Conservation (phyloP, 352 stramenopile species). For the Phytophthora pistaciae region DNA sequence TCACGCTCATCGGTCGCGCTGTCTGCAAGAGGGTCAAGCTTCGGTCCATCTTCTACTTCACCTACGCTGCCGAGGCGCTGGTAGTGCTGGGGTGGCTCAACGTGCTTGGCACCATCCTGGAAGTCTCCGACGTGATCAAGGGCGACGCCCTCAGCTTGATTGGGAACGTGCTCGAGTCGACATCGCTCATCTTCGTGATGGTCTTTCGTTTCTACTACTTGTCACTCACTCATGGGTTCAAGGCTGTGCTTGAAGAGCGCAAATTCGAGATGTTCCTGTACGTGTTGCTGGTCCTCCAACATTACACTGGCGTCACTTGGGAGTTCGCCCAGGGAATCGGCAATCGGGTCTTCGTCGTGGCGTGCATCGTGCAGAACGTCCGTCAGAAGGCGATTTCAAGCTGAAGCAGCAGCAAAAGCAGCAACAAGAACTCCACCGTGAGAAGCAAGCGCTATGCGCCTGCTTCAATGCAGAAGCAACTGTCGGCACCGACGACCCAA, state of each 20-base stretch:
- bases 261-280: conserved; percentile 30
- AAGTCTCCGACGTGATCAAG: not conserved
- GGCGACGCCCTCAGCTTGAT: conserved; percentile 6
- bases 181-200: conserved; percentile 25
- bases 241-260: conserved; percentile 1
- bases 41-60: conserved; percentile 18
- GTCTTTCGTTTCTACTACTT: conserved; percentile 36
- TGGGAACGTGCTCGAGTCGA: conserved; percentile 21
- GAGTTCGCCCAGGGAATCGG: conserved; percentile 24
- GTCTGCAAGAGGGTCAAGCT: conserved; percentile 31
- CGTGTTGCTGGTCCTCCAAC: conserved; percentile 17
- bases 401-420: conserved; percentile 1
- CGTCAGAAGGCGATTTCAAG: conserved; percentile 15
- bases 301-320: conserved; percentile 24
- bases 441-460: conserved; percentile 2
- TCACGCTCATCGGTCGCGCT: conserved; percentile 36
- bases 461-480: not conserved
- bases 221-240: conserved; percentile 16
- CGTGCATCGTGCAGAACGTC: conserved; percentile 27
- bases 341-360: conserved; percentile 16
- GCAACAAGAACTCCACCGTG: not conserved
- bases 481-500: not conserved
- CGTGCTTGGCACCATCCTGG: conserved; percentile 3
- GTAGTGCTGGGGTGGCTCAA: conserved; percentile 13
- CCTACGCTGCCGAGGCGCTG: conserved; percentile 20